Conservation (phyloP, 1,139 yeast genomes). For the Candida albicans region DNA sequence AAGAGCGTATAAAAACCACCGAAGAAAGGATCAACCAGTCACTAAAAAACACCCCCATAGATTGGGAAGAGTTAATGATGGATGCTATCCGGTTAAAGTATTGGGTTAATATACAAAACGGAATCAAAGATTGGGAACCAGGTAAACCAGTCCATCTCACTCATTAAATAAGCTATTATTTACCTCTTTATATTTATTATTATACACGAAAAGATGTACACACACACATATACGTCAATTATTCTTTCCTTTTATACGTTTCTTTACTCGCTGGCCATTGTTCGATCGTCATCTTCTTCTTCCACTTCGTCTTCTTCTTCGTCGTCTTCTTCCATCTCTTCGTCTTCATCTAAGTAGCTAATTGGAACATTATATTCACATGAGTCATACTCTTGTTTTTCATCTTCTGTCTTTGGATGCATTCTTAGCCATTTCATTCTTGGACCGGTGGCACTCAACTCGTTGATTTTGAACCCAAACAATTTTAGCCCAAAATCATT, state of each 20-base stretch:
- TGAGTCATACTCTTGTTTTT: conserved; percentile 55
- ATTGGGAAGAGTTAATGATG: conserved; percentile 59
- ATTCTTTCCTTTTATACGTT: too few species aligned
- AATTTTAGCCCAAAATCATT: conserved; percentile 67
- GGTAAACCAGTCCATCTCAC: conserved; percentile 66
- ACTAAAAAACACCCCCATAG: conserved; percentile 24
- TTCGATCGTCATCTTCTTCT: conserved; percentile 38
- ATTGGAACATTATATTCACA: conserved; percentile 63
- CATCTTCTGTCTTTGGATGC: conserved; percentile 61
- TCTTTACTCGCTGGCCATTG: conserved; percentile 45
- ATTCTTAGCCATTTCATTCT: conserved; percentile 94
- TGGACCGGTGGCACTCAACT: conserved; percentile 77
- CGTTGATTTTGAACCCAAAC: conserved; percentile 85
- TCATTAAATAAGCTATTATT: conserved; percentile 34
- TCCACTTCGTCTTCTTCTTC: conserved; percentile 26
- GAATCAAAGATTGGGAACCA: conserved; percentile 76
- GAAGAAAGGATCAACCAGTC: conserved; percentile 33
- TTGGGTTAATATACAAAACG: conserved; percentile 77
- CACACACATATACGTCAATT: background rate
- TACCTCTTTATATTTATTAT: background rate
- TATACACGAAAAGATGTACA: conserved; percentile 1
- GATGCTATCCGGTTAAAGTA: conserved; percentile 76
- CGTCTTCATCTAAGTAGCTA: conserved; percentile 26
- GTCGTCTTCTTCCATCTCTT: conserved; percentile 26
- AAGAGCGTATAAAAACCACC: conserved; percentile 45